Base-by-base conservation (phyloP, 306 rosid genomes). In the Astragalus glycyphyllos region DNA sequence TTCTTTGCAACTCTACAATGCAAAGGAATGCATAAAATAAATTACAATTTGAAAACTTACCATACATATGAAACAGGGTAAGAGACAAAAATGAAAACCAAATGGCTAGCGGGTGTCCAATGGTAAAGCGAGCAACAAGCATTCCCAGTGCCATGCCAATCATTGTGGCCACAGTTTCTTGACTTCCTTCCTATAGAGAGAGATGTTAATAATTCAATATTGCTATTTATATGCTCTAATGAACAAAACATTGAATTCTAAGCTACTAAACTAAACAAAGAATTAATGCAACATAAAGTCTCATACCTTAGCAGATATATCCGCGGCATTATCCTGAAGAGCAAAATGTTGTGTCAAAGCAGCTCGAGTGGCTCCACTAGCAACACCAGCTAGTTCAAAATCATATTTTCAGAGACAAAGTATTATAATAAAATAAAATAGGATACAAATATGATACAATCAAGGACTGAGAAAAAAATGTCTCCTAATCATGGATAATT, bases 281-380 rank as follows among this genome's bases (percentile, higher is more conserved):
- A 42, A 49, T 34, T n/a, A 69, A 58, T 12, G 60, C 57, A 35
- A 42, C 32, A 4, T 26, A 26, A 1, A 26, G 31, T 26, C 31
- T 16, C 17, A 62, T 51, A 78, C 86, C 83, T 82, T 78, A n/a
- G 86, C 86, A 16, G 83, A 82, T 78, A 78, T 71, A 65, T 82
- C 86, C 6, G 83, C 86, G 31, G 83, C 86, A 53, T 82, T 82
- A 51, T 82, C 83, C 72, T 82, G 83, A 74, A 82, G 86, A 32
- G 98, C 96, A 81, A 94, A 94, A 90, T 94, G 98, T 64, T 94
- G 98, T 29, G 98, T 94, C 86, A 94, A 83, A 75, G 98, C 97
- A 77, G 98, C 98, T 82, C 98, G 87, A 42, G 98, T 94, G 29
- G 98, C 98, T 65, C 98, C 98, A 89, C 98, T 90, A 6, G 97